These are phyloP conservation scores for Arabidopsis hybrid DNA, from an alignment of 441 rosid genomes.

Conservation along the genomic window DNA sequence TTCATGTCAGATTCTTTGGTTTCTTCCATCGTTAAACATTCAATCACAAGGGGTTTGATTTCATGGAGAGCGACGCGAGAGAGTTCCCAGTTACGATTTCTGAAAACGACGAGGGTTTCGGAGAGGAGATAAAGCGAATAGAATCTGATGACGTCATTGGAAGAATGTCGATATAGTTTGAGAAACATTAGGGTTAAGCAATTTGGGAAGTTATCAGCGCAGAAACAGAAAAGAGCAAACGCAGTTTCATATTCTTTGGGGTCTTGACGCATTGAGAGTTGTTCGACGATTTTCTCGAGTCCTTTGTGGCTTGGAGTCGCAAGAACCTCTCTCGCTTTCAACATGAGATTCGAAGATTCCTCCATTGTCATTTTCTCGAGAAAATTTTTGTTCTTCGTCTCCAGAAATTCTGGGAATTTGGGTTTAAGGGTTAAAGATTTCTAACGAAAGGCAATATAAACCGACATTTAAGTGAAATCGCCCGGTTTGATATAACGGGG, in stretches of 20 bases:
- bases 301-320: constrained; percentile 5
- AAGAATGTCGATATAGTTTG: background rate
- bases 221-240: background rate
- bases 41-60: constrained; percentile 18
- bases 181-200: background rate
- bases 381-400: background rate
- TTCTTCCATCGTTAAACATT: constrained; percentile 1
- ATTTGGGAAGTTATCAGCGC: background rate
- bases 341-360: background rate
- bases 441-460: background rate
- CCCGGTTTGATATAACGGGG: background rate
- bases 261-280: background rate
- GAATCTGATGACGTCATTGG: background rate
- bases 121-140: background rate
- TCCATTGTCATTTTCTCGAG: background rate
- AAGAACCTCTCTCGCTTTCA: background rate
- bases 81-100: background rate
- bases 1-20: background rate
- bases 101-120: background rate
- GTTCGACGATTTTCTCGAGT: background rate
- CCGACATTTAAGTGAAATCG: background rate
- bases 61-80: background rate
- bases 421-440: background rate
- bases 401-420: background rate
- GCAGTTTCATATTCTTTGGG: background rate